These are phyloP conservation scores for Stenogyne calaminthoides DNA, from an alignment of 305 asterid species.

Conservation along the genomic window DNA sequence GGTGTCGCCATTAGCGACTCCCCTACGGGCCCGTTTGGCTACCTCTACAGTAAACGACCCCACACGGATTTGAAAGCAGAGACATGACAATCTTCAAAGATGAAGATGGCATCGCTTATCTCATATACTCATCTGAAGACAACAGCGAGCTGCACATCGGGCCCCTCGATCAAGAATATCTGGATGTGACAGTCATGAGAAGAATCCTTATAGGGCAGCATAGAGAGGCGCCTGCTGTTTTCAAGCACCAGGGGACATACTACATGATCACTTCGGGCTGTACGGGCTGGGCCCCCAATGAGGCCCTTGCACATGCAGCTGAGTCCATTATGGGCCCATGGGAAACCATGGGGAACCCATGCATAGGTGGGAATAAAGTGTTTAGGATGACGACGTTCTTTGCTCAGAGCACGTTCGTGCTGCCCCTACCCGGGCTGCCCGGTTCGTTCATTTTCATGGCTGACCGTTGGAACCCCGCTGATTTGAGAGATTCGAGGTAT, in stretches of 20 bases:
- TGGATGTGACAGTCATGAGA: slow-evolving; percentile 56
- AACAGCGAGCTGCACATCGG: slow-evolving; percentile 87
- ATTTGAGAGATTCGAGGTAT: slow-evolving; percentile 85
- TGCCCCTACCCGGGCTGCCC: slow-evolving; percentile 68
- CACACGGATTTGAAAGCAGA: slow-evolving; percentile 88
- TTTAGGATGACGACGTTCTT: slow-evolving; percentile 69
- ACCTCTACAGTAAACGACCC: slow-evolving; percentile 83
- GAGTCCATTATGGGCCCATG: slow-evolving; percentile 92
- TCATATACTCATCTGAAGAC: slow-evolving; percentile 84
- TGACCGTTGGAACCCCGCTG: slow-evolving; percentile 96
- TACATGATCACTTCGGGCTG: slow-evolving; percentile 99
- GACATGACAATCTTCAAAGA: slow-evolving; percentile 98
- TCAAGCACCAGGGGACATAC: slow-evolving; percentile 73
- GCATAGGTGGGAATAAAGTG: slow-evolving; percentile 76
- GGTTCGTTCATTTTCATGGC: slow-evolving; percentile 86
- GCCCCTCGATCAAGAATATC: slow-evolving; percentile 64
- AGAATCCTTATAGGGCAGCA: slow-evolving; percentile 80
- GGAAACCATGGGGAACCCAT: slow-evolving; percentile 91
- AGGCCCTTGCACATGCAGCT: slow-evolving; percentile 84
- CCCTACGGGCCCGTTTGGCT: slow-evolving; percentile 80
- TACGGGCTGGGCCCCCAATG: slow-evolving; percentile 97
- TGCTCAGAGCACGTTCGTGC: slow-evolving; percentile 81
- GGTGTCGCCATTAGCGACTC: slow-evolving; percentile 73
- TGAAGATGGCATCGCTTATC: slow-evolving; percentile 74
- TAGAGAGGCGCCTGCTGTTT: slow-evolving; percentile 92